Evolutionary conservation across 352 stramenopile species (phyloP).

Genomic region (Pythium chondricola): DNA sequence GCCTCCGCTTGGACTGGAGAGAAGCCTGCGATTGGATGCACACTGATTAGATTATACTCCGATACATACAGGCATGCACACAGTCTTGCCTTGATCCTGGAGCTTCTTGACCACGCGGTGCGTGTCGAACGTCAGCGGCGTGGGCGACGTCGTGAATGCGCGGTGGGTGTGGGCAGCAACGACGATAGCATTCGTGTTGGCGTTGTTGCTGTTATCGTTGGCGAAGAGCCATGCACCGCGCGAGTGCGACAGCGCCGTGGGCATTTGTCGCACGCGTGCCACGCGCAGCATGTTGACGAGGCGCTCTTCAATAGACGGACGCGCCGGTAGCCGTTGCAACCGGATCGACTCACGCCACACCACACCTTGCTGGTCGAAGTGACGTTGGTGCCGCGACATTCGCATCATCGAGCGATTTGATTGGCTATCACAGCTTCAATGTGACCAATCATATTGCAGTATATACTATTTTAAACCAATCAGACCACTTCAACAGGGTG

Average conservation of each 20-base stretch:
- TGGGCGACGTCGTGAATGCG: slow-evolving; percentile 13
- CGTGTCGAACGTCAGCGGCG: slow-evolving; percentile 28
- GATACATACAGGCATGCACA: background rate
- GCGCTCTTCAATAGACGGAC: too few relatives aligned
- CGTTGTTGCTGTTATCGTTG: background rate
- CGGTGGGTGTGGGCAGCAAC: background rate
- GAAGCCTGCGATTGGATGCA: slow-evolving; percentile 44
- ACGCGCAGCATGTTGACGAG: too few relatives aligned
- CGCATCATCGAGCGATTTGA: too few relatives aligned
- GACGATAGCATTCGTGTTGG: background rate
- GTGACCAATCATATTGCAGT: background rate
- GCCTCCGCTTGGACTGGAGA: slow-evolving; percentile 56
- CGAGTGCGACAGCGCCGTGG: too few relatives aligned
- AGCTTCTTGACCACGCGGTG: slow-evolving; percentile 75
- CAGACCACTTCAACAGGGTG: background rate
- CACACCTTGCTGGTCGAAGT: slow-evolving; percentile 1
- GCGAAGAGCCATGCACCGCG: too few relatives aligned
- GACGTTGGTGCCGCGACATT: background rate
- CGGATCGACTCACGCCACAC: background rate
- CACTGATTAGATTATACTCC: background rate
- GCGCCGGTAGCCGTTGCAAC: too few relatives aligned
- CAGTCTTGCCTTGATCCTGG: slow-evolving; percentile 41
- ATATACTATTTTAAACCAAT: background rate
- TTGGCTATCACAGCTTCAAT: too few relatives aligned
- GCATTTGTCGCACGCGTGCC: too few relatives aligned